Base-by-base conservation (phyloP, 1,139 yeast species). In the Spencermartinsiella ligniputridi region DNA sequence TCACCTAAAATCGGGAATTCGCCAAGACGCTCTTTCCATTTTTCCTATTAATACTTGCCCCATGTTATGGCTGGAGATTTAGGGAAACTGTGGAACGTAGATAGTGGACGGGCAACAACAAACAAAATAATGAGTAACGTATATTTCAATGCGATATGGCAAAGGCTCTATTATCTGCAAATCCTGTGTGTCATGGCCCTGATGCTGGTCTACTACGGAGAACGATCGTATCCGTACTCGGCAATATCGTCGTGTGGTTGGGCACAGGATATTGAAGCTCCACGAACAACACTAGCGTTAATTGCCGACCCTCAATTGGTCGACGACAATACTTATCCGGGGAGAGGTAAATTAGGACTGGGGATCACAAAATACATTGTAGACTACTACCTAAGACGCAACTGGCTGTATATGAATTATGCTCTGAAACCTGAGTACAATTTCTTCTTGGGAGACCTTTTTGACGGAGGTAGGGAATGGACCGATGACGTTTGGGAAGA, bases 391-490 rank as follows among this genome's bases (percentile, higher is more conserved):
- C 79, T 88, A 48, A 81, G 79, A 52, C 71, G 94, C 50, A 89
- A 90, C 58, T 85, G 89, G 76, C 74, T 75, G 47, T 71, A 73
- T 46, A 68, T 85, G 41, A 83, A 85, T 53, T 56, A 67, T 6
- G 54, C 67, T 2, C 70, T 92, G 43, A 78, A 80, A 40, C 96
- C 97, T 0, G 84, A 90, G 57, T 70, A 87, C 2, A 79, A 81
- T 1, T 65, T 90, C 3, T 92, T 88, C 59, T 68, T 92, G 37
- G 98, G 98, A 0, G 98, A 92, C 61, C 66, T 90, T 47, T 87
- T 90, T 59, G 98, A 92, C 63, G 97, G 97, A 12, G 98, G 98
- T 0, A 72, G 97, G 47, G 88, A 86, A 50, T 89, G 96, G 95
- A 72, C 72, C 5, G 79, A 80, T 53, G 70, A 67, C 3, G 69